phyloP scores from a whole-genome alignment of 176 grass and related monocot species.

The Elaeis guineensis region DNA sequence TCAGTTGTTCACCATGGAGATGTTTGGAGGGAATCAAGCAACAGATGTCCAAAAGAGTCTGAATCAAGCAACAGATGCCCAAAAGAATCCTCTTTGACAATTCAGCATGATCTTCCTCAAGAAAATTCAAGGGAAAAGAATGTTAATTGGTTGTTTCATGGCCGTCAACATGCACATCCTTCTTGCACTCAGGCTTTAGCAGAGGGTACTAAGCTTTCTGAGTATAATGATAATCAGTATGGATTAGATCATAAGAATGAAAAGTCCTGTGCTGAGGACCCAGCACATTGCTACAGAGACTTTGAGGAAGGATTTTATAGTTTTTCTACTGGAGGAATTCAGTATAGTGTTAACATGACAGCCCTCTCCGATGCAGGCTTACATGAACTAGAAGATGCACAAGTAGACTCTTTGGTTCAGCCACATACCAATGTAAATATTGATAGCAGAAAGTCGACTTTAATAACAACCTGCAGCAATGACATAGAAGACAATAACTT shows the following conservation, averaged over 20 bases:
- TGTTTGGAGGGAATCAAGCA: slow-evolving; percentile 27
- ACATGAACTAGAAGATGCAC: slow-evolving; percentile 6
- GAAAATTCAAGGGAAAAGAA: slow-evolving; percentile 21
- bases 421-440: slow-evolving; percentile 5
- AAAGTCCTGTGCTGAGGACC: not conserved
- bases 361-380: slow-evolving; percentile 8
- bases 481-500: slow-evolving; percentile 38
- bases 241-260: not conserved
- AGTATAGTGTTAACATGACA: not conserved
- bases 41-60: slow-evolving; percentile 25
- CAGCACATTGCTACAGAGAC: not conserved
- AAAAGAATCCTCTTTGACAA: slow-evolving; percentile 47
- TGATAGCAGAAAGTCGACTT: slow-evolving; percentile 22
- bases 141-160: slow-evolving; percentile 17
- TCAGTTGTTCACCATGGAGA: slow-evolving; percentile 18
- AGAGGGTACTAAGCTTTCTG: slow-evolving; percentile 1
- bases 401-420: not conserved
- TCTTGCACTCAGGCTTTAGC: slow-evolving; percentile 13
- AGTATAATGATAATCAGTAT: not conserved
- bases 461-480: slow-evolving; percentile 19
- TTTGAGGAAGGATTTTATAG: slow-evolving; percentile 4
- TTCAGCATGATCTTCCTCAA: slow-evolving; percentile 18
- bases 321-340: slow-evolving; percentile 2
- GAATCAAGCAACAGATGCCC: slow-evolving; percentile 38
- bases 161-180: slow-evolving; percentile 9